Percentiles rank a stretch among this genome's conserved stretches.
phyloP scores from a whole-genome alignment of 495 filamentous ascomycete species.

The Oleoguttula mirabilis region DNA sequence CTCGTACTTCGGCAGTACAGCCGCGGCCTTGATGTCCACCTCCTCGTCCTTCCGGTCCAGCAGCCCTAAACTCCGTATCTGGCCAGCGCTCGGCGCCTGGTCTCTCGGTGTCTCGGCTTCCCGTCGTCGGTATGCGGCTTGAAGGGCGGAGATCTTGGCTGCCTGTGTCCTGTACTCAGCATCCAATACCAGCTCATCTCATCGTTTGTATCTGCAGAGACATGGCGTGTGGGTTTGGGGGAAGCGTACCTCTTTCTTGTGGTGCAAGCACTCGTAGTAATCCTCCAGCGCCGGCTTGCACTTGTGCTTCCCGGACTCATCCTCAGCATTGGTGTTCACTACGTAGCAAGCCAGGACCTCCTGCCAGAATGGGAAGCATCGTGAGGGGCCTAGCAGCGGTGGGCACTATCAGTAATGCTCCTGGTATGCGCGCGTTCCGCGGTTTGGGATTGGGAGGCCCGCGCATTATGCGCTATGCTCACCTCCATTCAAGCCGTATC shows the following conservation, averaged over 20 bases:
- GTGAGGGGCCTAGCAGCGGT: conserved; percentile 72
- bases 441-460: too few relatives aligned
- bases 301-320: conserved; percentile 74
- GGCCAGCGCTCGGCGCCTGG: conserved; percentile 57
- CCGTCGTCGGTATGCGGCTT: conserved; percentile 76
- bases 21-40: conserved; percentile 39
- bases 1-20: conserved; percentile 22
- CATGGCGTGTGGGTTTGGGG: background rate
- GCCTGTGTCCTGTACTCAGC: conserved; percentile 39
- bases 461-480: too few relatives aligned
- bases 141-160: conserved; percentile 62
- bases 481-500: conserved; percentile 25
- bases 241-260: conserved; percentile 83
- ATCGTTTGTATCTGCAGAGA: background rate
- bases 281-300: conserved; percentile 84
- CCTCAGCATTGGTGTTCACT: conserved; percentile 39
- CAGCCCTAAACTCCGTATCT: conserved; percentile 74
- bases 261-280: conserved; percentile 96
- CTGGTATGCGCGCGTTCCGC: too few relatives aligned
- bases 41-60: conserved; percentile 66
- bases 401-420: too few relatives aligned
- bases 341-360: conserved; percentile 41
- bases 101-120: conserved; percentile 65
- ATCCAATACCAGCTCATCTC: background rate
- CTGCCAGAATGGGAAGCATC: conserved; percentile 99